These are phyloP conservation scores for Talaromyces sp. DNA, from an alignment of 2,329 filamentous ascomycete genomes.

Conservation along the genomic window DNA sequence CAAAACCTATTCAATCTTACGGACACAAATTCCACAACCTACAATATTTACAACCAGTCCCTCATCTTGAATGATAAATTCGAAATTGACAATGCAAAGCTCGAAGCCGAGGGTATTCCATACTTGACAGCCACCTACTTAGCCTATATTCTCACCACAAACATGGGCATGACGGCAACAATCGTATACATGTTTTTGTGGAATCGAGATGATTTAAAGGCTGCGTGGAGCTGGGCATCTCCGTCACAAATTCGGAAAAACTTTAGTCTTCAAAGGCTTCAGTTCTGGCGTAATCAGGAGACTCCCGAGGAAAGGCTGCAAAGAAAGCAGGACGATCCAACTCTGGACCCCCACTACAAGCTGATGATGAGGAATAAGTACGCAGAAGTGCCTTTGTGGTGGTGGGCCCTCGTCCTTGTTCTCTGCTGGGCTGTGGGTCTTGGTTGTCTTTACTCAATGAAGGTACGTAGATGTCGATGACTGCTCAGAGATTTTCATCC, in stretches of 20 bases:
- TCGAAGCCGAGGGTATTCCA: conserved; percentile 41
- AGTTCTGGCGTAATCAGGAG: conserved; percentile 17
- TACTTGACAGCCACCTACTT: conserved; percentile 43
- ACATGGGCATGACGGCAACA: conserved; percentile 48
- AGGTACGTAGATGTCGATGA: not conserved
- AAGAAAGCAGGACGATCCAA: conserved; percentile 10
- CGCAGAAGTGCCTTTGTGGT: conserved; percentile 43
- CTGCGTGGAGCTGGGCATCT: conserved; percentile 29
- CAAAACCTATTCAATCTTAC: conserved; percentile 39
- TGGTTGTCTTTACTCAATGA: conserved; percentile 36
- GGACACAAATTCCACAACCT: conserved; percentile 36
- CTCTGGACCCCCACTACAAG: conserved; percentile 43
- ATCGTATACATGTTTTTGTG: conserved; percentile 46
- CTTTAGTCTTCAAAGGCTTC: conserved; percentile 12
- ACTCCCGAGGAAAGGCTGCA: conserved; percentile 15
- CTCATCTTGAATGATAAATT: conserved; percentile 41
- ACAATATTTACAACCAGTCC: conserved; percentile 43
- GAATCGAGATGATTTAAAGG: conserved; percentile 40
- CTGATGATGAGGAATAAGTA: conserved; percentile 38
- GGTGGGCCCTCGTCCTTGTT: conserved; percentile 40
- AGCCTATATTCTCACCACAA: conserved; percentile 42
- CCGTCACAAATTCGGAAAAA: conserved; percentile 15
- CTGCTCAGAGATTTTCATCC: not conserved
- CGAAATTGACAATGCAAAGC: conserved; percentile 35
- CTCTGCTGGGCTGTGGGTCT: conserved; percentile 38